Evolutionary conservation across 1,284 basidiomycete genomes (phyloP), one percentile per base, ranked within the genome.

Genomic region (Bondarzewia mesenterica): DNA sequence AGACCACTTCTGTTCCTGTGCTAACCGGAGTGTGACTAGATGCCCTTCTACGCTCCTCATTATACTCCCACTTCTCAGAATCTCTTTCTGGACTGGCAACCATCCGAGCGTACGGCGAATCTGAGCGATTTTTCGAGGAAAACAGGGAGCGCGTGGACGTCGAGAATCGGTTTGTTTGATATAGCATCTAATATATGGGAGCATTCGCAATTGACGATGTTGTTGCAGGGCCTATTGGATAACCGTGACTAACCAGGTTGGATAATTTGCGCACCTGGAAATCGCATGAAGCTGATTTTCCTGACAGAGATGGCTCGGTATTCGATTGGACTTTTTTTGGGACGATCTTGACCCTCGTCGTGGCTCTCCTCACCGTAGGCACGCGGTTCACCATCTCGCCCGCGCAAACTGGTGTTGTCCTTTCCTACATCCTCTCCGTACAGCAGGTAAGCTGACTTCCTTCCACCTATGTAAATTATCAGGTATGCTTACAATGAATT

Each of bases 21-120:
- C 40, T 12, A 36, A 44, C 44, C 35, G 8, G 15, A 20, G 8
- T 47, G 8, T 47, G 4, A 10, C 18, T 16, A 74, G 82, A 85
- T 65, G 75, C 80, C 15, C 71, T 83, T 15, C 56, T 85, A 35
- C 72, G 80, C 20, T 76, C 76, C 1, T 74, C 80, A 2, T 69
- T 91, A n/a, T 93, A 93, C 60, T 82, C 88, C 6, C 89, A 93
- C 64, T 91, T 93, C 62, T 85, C 85, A 43, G 94, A 97, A 66
- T 85, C 85, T n/a, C 72, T 95, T 7, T 82, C 83, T 7, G 92
- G 92, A 18, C 68, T 94, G 39, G 75, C 86, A 1, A 94, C 91
- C 2, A 91, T 94, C 45, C 80, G 90, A n/a, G 89, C 90, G 0
- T 95, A 93, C 54, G 80, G 80, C 10, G 84, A 85, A 59, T 63